These are phyloP conservation scores for Xylaria venustula DNA, from an alignment of 495 filamentous ascomycete species.

Conservation along the genomic window DNA sequence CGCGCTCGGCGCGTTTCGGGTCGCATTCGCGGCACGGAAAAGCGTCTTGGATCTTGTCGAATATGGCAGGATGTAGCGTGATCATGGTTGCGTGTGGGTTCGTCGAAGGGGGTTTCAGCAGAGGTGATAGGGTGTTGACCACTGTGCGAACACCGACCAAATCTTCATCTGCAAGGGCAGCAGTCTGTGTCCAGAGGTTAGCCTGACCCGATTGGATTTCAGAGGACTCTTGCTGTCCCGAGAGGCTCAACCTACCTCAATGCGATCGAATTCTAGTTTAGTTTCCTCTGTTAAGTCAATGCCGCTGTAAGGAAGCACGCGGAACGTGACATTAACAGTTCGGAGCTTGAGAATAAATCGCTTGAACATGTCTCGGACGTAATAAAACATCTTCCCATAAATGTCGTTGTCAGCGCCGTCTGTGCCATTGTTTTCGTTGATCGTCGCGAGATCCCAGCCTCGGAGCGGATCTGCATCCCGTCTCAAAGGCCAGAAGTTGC, in stretches of 20 bases:
- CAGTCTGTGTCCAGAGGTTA: not conserved
- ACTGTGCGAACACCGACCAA: not conserved
- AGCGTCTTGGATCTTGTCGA: not conserved
- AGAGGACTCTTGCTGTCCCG: not conserved
- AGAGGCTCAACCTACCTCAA: not conserved
- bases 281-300: not conserved
- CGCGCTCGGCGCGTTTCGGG: not conserved
- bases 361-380: slow-evolving; percentile 5
- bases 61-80: not conserved
- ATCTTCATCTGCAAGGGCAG: not conserved
- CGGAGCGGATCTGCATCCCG: not conserved
- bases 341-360: not conserved
- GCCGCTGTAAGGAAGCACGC: not conserved
- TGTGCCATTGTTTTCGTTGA: not conserved
- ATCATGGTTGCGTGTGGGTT: slow-evolving; percentile 1
- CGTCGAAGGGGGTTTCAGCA: not conserved
- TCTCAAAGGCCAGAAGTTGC: not conserved
- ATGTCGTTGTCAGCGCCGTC: not conserved
- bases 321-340: not conserved
- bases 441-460: not conserved
- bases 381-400: slow-evolving; percentile 6
- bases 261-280: not conserved
- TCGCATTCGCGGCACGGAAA: not conserved
- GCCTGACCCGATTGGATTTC: not conserved
- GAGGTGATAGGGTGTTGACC: not conserved